Percentiles rank a stretch among this genome's conserved stretches.
Conservation (phyloP, 495 filamentous ascomycete species). For the Penicillium crystallinum region DNA sequence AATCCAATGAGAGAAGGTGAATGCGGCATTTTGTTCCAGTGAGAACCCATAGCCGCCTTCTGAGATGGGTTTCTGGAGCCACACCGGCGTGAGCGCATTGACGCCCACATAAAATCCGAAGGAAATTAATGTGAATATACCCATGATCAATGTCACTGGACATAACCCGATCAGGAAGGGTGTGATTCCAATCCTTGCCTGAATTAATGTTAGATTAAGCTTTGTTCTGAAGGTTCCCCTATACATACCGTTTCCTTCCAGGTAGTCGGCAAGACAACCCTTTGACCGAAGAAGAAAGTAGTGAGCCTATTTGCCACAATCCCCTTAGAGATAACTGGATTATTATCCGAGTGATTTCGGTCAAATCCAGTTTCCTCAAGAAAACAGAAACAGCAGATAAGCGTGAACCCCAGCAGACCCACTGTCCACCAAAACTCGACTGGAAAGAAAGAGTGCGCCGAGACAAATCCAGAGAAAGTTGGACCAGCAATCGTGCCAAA, state of each 20-base stretch:
- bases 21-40: conserved; percentile 40
- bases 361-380: conserved; percentile 43
- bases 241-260: conserved; percentile 26
- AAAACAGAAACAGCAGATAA: conserved; percentile 40
- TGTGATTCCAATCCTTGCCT: conserved; percentile 28
- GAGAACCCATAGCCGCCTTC: conserved; percentile 48
- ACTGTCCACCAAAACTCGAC: conserved; percentile 51
- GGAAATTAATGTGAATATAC: conserved; percentile 39
- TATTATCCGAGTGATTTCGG: conserved; percentile 13
- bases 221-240: too few species aligned
- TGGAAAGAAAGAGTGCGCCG: conserved; percentile 34
- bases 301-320: conserved; percentile 37
- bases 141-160: conserved; percentile 40
- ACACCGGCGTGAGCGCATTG: conserved; percentile 30
- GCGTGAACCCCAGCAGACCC: conserved; percentile 32
- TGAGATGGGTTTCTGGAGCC: conserved; percentile 38
- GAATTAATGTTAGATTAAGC: neutral
- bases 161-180: conserved; percentile 41
- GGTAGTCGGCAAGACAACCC: conserved; percentile 25
- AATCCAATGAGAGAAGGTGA: conserved; percentile 47
- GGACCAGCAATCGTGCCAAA: conserved; percentile 40
- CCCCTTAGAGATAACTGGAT: conserved; percentile 16
- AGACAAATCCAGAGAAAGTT: conserved; percentile 45
- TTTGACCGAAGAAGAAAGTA: conserved; percentile 40
- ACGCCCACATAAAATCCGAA: conserved; percentile 43